Percentiles rank a stretch among this genome's conserved stretches.
These are phyloP conservation scores for Hanseniaspora meyeri DNA, from an alignment of 805 yeast genomes.

Conservation along the genomic window DNA sequence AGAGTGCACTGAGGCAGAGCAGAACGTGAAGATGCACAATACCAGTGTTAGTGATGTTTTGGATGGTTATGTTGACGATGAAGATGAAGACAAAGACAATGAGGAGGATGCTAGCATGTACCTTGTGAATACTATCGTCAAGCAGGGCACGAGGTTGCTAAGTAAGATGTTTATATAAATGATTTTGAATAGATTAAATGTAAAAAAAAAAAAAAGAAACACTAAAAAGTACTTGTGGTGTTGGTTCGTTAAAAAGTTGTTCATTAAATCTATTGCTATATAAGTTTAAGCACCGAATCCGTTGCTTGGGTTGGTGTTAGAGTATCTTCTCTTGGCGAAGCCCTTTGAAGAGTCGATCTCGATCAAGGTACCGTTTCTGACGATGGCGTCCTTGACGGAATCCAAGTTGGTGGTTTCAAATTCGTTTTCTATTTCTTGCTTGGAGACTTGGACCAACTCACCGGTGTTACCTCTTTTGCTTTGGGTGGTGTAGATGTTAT, in stretches of 20 bases:
- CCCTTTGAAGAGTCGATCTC: slow-evolving; percentile 28
- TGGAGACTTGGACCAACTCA: slow-evolving; percentile 57
- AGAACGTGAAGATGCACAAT: not conserved
- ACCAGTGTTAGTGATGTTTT: not conserved
- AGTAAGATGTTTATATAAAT: not conserved
- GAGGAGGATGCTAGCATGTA: not conserved
- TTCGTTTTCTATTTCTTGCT: slow-evolving; percentile 49
- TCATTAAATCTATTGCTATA: not conserved
- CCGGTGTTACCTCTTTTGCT: slow-evolving; percentile 62
- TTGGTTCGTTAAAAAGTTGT: not conserved
- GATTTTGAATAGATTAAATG: not conserved
- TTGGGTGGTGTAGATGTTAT: slow-evolving; percentile 48
- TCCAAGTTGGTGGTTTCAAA: slow-evolving; percentile 44
- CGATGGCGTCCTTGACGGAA: slow-evolving; percentile 48
- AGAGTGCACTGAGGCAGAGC: not conserved
- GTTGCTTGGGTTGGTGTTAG: slow-evolving; percentile 34
- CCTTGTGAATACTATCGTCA: not conserved
- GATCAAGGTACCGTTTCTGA: slow-evolving; percentile 48
- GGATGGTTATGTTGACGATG: not conserved
- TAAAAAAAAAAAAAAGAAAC: not conserved
- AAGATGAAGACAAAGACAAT: not conserved
- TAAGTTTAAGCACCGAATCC: slow-evolving; percentile 6
- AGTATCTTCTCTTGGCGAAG: slow-evolving; percentile 23
- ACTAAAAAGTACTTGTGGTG: not conserved
- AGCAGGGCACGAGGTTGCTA: not conserved